These are phyloP conservation scores for Heterobasidion annosum DNA, from an alignment of 1,284 basidiomycete species.

Conservation along the genomic window DNA sequence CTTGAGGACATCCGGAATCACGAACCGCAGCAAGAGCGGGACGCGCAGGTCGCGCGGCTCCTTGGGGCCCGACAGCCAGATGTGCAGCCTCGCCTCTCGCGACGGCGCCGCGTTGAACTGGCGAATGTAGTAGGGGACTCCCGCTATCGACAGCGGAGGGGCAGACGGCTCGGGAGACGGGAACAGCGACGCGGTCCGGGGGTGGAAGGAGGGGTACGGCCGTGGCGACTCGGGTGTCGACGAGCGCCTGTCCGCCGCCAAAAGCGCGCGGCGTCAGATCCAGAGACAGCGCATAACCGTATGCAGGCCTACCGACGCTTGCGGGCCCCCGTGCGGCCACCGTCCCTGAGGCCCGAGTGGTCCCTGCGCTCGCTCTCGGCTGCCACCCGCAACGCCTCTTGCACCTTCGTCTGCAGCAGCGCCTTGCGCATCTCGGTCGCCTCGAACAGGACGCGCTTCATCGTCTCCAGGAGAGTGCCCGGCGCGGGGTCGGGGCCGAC, in stretches of 20 bases:
- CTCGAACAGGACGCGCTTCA: conserved; percentile 5
- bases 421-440: conserved; percentile 3
- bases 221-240: conserved; percentile 13
- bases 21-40: conserved; percentile 10
- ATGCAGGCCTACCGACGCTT: conserved; percentile 8
- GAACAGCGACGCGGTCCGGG: conserved; percentile 8
- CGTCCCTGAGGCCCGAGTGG: conserved; percentile 4
- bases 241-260: conserved; percentile 8
- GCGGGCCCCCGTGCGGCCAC: conserved; percentile 2
- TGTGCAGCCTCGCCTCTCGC: conserved; percentile 7
- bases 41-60: conserved; percentile 4
- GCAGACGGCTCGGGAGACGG: conserved; percentile 1
- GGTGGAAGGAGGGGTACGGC: conserved; percentile 8
- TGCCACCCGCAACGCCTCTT: conserved; percentile 9
- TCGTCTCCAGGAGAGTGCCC: not conserved
- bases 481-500: not conserved
- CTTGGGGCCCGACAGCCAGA: conserved; percentile 5
- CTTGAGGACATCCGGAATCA: conserved; percentile 11
- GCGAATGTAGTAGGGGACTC: conserved; percentile 7
- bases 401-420: conserved; percentile 7
- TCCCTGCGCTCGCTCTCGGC: conserved; percentile 10
- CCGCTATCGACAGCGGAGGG: conserved; percentile 5
- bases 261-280: not conserved
- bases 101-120: conserved; percentile 10
- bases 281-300: not conserved